Percentiles rank a stretch among this genome's conserved stretches.
These are phyloP conservation scores for Hanseniaspora sp. DNA, from an alignment of 1,139 yeast species.

Conservation along the genomic window DNA sequence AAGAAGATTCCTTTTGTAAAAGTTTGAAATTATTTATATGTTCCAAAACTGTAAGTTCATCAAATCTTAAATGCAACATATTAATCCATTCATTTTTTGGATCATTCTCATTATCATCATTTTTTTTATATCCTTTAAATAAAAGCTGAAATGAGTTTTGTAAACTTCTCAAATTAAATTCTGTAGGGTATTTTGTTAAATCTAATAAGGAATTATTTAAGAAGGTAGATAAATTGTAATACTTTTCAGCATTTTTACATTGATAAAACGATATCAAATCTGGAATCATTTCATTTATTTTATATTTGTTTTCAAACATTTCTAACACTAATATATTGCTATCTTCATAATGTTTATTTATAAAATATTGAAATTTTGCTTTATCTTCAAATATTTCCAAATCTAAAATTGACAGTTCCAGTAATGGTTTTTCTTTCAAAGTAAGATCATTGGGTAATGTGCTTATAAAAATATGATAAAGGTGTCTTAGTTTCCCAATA, in stretches of 20 bases:
- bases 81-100: neutral
- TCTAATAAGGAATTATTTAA: conserved; percentile 12
- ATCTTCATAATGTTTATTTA: conserved; percentile 1
- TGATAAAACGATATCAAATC: conserved; percentile 9
- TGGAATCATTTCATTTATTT: conserved; percentile 2
- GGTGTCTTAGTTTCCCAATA: conserved; percentile 78
- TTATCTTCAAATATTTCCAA: conserved; percentile 2
- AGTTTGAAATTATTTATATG: conserved; percentile 13
- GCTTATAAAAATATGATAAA: conserved; percentile 27
- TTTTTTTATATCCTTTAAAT: neutral
- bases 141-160: conserved; percentile 9
- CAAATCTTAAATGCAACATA: conserved; percentile 4
- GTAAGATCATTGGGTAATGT: neutral
- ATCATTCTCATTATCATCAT: no score
- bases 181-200: conserved; percentile 14
- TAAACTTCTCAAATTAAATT: conserved; percentile 6
- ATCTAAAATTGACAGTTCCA: neutral
- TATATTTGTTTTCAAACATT: conserved; percentile 11
- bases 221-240: conserved; percentile 2
- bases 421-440: neutral
- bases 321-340: conserved; percentile 14
- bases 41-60: conserved; percentile 11
- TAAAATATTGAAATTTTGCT: neutral
- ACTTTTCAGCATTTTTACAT: neutral
- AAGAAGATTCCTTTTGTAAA: neutral